Evolutionary conservation across 495 filamentous ascomycete species (phyloP).

Genomic region (Xylaria acuta): DNA sequence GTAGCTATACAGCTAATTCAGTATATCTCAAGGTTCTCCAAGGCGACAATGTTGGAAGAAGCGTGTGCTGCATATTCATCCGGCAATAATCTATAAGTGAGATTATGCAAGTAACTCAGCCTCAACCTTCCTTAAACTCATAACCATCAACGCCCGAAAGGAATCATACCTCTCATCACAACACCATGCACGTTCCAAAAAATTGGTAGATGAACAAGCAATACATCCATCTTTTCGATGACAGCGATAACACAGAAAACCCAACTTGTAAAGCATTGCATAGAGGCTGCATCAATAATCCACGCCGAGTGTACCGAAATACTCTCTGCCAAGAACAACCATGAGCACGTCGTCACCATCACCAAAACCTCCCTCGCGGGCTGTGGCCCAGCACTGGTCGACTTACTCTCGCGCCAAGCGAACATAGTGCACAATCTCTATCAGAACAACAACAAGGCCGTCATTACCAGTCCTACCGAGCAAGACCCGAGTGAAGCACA

Average conservation of each 20-base stretch:
- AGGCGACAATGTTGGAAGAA: too few relatives aligned
- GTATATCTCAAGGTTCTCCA: too few relatives aligned
- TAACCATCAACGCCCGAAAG: neutral
- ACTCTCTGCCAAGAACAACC: conserved; percentile 23
- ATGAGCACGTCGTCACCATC: neutral
- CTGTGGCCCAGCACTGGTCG: conserved; percentile 46
- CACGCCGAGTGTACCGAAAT: conserved; percentile 37
- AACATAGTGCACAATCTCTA: conserved; percentile 33
- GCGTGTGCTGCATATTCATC: too few relatives aligned
- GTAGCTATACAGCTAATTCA: too few relatives aligned
- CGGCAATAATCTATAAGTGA: too few relatives aligned
- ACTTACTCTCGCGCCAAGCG: conserved; percentile 48
- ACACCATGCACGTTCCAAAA: neutral
- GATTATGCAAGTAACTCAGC: neutral
- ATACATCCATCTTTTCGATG: conserved; percentile 2
- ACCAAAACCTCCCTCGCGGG: conserved; percentile 32
- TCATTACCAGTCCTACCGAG: neutral
- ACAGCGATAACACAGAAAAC: conserved; percentile 21
- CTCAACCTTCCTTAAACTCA: conserved; percentile 1
- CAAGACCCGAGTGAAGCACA: neutral
- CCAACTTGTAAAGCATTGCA: conserved; percentile 34
- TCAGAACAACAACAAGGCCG: neutral
- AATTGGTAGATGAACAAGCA: neutral
- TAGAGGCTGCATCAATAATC: conserved; percentile 33
- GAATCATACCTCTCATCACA: neutral